Conservation (phyloP, 129 eudicot genomes). For the Logfia minima region DNA sequence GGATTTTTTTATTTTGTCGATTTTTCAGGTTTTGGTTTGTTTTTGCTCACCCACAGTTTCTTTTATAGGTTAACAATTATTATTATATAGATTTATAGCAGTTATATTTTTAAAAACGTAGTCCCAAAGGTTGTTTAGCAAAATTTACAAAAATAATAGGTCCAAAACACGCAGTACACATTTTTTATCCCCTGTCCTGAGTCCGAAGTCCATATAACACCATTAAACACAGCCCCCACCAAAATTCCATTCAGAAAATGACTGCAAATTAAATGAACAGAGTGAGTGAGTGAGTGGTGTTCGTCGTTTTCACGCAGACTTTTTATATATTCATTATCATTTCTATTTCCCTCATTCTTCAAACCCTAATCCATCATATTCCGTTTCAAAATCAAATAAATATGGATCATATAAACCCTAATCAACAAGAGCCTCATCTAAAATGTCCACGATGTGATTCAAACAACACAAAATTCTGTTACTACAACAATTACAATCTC, state of each 20-base stretch:
- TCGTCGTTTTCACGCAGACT: conserved; percentile 33
- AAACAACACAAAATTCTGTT: conserved; percentile 75
- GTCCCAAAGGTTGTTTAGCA: too few species aligned
- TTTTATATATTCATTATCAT: background rate
- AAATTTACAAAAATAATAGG: too few species aligned
- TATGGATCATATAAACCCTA: conserved; percentile 41
- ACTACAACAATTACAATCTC: conserved; percentile 89
- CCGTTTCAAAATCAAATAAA: background rate
- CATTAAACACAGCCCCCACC: background rate
- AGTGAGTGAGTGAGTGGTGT: conserved; percentile 26
- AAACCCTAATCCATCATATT: conserved; percentile 13
- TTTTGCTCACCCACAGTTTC: too few species aligned
- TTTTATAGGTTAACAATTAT: too few species aligned
- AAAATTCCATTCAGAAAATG: conserved; percentile 25
- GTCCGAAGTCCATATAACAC: background rate
- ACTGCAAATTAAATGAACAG: background rate
- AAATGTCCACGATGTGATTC: conserved; percentile 81
- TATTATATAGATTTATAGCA: too few species aligned
- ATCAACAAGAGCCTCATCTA: conserved; percentile 28
- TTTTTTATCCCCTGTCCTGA: too few species aligned
- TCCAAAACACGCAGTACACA: too few species aligned
- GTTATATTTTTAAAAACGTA: too few species aligned
- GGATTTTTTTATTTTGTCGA: too few species aligned
- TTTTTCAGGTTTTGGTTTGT: too few species aligned
- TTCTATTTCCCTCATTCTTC: conserved; percentile 19